Base-by-base conservation (phyloP, 73 alveolate species). In the Loxodes magnus region DNA sequence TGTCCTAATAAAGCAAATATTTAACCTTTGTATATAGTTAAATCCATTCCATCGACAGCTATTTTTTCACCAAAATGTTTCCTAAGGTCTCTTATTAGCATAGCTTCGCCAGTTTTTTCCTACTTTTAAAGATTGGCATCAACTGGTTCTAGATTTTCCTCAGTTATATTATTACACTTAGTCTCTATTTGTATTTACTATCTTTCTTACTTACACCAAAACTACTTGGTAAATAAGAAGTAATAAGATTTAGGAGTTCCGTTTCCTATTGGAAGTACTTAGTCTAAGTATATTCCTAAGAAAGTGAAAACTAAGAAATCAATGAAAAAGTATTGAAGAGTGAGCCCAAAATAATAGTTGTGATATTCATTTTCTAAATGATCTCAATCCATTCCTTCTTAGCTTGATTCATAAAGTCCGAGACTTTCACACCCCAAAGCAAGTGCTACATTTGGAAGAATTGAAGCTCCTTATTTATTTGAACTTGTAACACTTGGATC, bases 1-100 rank as follows among this genome's bases (percentile, higher is more conserved):
- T 92, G 99, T 6, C 99, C 97, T 6, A 92, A 65, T 22, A 92
- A 67, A 5, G 97, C 99, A 62, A 79, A 92, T 0, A 92, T 92
- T 49, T 92, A 75, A 16, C 96, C 93, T 37, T 70, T 56, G 60
- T 84, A 92, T 78, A 87, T 76, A 19, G 89, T 87, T 29, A 92
- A 56, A 64, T 51, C 59, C 0, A 88, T 60, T 26, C 68, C 79
- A 22, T 85, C 67, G 2, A 92, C 92, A 7, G 99, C 97, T 23
- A 59, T 56, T 55, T 88, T 82, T 10, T 88, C 94, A 56, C 81
- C 75, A 5, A 74, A 84, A 68, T 67, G 41, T 35, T 34, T 21
- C 3, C 2, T 25, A 37, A 51, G 56, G 15, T 51, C 56, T 61
- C 64, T 63, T 29, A 14, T 56, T 23, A 57, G 7, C 63, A 51